Base-by-base conservation (phyloP, 1,139 yeast genomes). In the Candida tetrigidarum region DNA sequence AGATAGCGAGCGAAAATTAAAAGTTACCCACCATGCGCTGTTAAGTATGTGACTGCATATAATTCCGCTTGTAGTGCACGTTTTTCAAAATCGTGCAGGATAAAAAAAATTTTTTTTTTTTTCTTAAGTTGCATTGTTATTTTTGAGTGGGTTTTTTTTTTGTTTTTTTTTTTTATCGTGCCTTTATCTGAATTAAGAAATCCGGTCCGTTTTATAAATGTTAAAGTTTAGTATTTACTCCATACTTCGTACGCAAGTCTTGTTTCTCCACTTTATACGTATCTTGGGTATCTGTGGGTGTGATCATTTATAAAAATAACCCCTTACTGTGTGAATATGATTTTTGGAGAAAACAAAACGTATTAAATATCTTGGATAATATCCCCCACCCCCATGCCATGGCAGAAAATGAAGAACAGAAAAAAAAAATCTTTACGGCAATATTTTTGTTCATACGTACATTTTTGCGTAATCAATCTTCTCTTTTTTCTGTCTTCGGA, bases 171-270 rank as follows among this genome's bases (percentile, higher is more conserved):
- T 10, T 8, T 27, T 27, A 27, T 27, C 30, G 30, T 9, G n/a
- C 30, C 30, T 27, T 14, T 27, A 27, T 27, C 30, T 27, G n/a
- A 27, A 27, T 27, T 27, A n/a, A 27, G 30, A 27, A 27, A n/a
- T 10, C n/a, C 5, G 30, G 8, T 5, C 9, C 11, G 8, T 23
- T 23, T 7, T 4, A 10, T 23, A n/a, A n/a, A n/a, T n/a, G n/a
- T n/a, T n/a, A n/a, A n/a, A n/a, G 27, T 23, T 10, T n/a, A 5
- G 8, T 23, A 8, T 23, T 23, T 23, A 9, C 27, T 23, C 11
- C 3, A 9, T 6, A 22, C 5, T 22, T 22, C 8, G 25, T 22
- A 22, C 5, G 27, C 11, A 23, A 7, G 8, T 23, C 11, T 5
- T 10, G n/a, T 10, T 22, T 22, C 25, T 22, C 25, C 25, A 22